phyloP scores from a whole-genome alignment of 2,329 filamentous ascomycete genomes.

The Talaromyces amestolkiae region DNA sequence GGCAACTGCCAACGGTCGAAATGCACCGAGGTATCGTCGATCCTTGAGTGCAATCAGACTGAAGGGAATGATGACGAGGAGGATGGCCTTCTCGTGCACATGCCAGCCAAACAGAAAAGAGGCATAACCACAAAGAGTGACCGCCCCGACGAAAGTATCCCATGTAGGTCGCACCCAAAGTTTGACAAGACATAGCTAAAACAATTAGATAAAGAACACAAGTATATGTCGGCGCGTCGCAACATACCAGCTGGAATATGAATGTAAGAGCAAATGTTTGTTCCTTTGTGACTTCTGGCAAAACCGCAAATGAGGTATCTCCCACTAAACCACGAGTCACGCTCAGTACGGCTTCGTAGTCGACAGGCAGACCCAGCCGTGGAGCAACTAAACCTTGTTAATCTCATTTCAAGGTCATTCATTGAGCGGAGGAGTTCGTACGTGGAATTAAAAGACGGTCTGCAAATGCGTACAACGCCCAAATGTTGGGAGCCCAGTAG shows the following conservation, averaged over 20 bases:
- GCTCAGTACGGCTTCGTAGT: slow-evolving; percentile 73
- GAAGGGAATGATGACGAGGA: slow-evolving; percentile 93
- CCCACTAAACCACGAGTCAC: slow-evolving; percentile 91
- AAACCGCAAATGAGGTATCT: slow-evolving; percentile 87
- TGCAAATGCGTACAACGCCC: slow-evolving; percentile 92
- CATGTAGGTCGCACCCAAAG: slow-evolving; percentile 78
- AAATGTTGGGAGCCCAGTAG: slow-evolving; percentile 97
- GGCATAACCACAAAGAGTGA: slow-evolving; percentile 91
- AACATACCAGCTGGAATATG: slow-evolving; percentile 67
- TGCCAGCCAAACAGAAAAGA: slow-evolving; percentile 99
- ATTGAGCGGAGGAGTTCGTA: slow-evolving; percentile 44
- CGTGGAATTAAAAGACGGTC: slow-evolving; percentile 80
- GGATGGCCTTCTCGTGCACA: slow-evolving; percentile 94
- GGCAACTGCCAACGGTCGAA: slow-evolving; percentile 85
- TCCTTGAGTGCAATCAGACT: slow-evolving; percentile 88
- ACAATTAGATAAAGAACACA: slow-evolving; percentile 16
- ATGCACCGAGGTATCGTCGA: slow-evolving; percentile 84
- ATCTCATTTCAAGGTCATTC: not conserved
- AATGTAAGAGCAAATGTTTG: slow-evolving; percentile 81
- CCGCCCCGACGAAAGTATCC: slow-evolving; percentile 83
- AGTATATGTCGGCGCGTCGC: not conserved
- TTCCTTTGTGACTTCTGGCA: slow-evolving; percentile 79
- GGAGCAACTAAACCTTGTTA: slow-evolving; percentile 65
- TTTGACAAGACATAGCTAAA: slow-evolving; percentile 70
- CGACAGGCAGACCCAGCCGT: slow-evolving; percentile 70